A percentile compares a stretch with the other conserved stretches of the same genome.
Evolutionary conservation across 805 yeast species (phyloP).

Genomic region (Candida anglica): DNA sequence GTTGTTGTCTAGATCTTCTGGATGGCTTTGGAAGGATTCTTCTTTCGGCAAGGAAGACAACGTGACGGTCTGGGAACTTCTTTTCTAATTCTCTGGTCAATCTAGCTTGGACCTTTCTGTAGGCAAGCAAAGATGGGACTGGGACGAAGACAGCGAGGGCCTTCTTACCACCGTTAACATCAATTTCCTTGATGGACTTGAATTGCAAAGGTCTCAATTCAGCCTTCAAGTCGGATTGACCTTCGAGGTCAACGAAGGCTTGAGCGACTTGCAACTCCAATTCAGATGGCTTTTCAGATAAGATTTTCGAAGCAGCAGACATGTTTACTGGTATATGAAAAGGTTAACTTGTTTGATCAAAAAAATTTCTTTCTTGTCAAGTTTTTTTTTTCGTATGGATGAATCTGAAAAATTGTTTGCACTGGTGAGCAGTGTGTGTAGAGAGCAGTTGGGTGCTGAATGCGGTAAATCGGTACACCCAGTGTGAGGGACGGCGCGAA

Average conservation of each 20-base stretch:
- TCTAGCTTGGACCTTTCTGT: conserved; percentile 97
- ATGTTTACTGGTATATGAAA: conserved; percentile 44
- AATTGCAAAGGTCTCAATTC: conserved; percentile 98
- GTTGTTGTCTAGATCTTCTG: conserved; percentile 87
- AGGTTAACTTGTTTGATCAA: no score
- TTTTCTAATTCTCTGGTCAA: conserved; percentile 99
- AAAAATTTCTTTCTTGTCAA: no score
- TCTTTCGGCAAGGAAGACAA: conserved; percentile 98
- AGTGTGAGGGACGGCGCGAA: no score
- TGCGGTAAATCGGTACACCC: no score
- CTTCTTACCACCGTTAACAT: conserved; percentile 97
- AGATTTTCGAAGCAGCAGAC: conserved; percentile 97
- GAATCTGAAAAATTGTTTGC: no score
- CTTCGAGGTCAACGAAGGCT: conserved; percentile 95
- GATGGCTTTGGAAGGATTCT: conserved; percentile 99
- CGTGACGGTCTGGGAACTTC: conserved; percentile 99
- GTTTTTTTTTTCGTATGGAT: no score
- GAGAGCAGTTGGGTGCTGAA: no score
- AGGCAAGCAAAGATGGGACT: conserved; percentile 84
- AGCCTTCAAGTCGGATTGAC: conserved; percentile 94
- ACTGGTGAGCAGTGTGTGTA: no score
- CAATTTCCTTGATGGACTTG: conserved; percentile 97
- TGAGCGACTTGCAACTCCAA: conserved; percentile 99
- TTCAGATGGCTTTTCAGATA: conserved; percentile 94
- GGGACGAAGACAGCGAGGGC: conserved; percentile 98